A percentile compares a stretch with the other conserved stretches of the same genome.
These are phyloP conservation scores for Solanum chacoense DNA, from an alignment of 305 asterid genomes.

Conservation along the genomic window DNA sequence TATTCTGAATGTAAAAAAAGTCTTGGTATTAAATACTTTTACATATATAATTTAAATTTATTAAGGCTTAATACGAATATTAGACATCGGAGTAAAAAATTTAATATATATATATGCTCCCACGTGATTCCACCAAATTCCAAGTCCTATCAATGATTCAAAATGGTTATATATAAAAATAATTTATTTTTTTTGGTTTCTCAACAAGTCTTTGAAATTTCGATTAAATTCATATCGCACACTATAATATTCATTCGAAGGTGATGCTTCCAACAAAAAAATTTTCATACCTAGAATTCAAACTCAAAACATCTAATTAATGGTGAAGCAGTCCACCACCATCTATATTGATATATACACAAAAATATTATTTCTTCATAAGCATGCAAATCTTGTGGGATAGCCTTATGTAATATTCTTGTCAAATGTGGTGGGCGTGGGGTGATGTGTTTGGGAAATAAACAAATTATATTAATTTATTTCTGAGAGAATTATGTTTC, in stretches of 20 bases:
- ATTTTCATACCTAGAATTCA: accelerated
- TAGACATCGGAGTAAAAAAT: accelerated
- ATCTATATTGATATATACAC: not conserved
- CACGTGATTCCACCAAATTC: conserved; percentile 12
- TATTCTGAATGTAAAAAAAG: not conserved
- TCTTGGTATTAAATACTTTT: accelerated
- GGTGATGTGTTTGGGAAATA: not conserved
- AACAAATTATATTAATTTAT: not conserved
- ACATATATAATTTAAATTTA: too few species aligned
- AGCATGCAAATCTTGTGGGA: conserved; percentile 4
- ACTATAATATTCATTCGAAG: accelerated
- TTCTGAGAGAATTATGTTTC: not conserved
- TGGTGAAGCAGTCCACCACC: not conserved
- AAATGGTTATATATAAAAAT: not conserved
- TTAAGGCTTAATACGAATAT: not conserved
- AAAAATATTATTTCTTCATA: not conserved
- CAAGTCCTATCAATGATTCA: not conserved
- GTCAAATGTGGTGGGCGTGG: not conserved
- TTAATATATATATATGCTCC: not conserved
- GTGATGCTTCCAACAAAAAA: accelerated
- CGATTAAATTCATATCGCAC: too few species aligned
- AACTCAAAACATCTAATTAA: too few species aligned
- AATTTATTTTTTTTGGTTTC: not conserved
- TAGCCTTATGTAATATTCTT: not conserved
- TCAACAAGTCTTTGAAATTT: too few species aligned